phyloP scores from a whole-genome alignment of 495 filamentous ascomycete genomes.

The Talaromyces liani region DNA sequence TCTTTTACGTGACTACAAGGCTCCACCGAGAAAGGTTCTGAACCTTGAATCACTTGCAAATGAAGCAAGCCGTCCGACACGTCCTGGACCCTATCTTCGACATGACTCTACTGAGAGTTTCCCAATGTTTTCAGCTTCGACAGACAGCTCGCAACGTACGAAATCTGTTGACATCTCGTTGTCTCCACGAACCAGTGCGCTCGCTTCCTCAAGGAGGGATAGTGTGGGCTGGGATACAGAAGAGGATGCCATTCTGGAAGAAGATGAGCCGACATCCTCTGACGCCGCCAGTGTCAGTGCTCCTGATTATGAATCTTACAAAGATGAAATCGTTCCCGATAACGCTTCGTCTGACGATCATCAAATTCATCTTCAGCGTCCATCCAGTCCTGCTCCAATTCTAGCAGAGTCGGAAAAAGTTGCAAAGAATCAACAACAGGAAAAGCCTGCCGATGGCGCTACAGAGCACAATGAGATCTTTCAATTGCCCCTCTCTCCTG shows the following conservation, averaged over 20 bases:
- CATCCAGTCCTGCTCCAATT: conserved; percentile 32
- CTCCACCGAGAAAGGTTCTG: conserved; percentile 35
- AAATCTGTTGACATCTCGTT: conserved; percentile 39
- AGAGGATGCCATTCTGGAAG: conserved; percentile 8
- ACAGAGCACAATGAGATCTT: conserved; percentile 20
- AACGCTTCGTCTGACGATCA: conserved; percentile 16
- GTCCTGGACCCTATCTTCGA: conserved; percentile 39
- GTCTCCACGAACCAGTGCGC: conserved; percentile 21
- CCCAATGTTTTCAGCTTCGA: conserved; percentile 74
- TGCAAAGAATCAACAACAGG: conserved; percentile 7
- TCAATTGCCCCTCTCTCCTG: conserved; percentile 23
- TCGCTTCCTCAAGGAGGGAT: conserved; percentile 13
- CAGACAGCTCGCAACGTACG: conserved; percentile 47
- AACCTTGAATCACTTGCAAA: conserved; percentile 32
- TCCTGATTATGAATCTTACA: background rate
- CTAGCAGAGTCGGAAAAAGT: conserved; percentile 31
- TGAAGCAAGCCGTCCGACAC: conserved; percentile 25
- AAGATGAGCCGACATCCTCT: background rate
- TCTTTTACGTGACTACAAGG: conserved; percentile 38
- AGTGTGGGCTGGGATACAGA: conserved; percentile 7
- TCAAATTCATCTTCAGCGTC: conserved; percentile 31
- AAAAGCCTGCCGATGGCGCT: background rate
- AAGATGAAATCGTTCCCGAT: conserved; percentile 16
- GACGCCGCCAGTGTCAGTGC: background rate
- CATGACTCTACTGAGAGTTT: conserved; percentile 78